Base-by-base conservation (phyloP, 768 basidiomycete species). In the Mycena belliarum region DNA sequence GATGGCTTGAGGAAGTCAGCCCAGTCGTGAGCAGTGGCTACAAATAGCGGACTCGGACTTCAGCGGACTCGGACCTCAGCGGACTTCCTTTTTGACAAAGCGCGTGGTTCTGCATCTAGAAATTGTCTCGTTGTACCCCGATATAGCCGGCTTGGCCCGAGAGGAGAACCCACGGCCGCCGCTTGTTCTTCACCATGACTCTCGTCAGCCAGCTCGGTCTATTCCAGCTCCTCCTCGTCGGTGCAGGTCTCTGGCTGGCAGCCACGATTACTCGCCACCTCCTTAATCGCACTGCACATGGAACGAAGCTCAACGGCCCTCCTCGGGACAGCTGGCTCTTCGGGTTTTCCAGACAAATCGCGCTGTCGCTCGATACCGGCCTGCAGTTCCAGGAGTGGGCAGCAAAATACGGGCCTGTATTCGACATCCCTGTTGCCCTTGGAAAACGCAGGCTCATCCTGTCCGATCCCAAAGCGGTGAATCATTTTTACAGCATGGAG, bases 371-470 rank as follows among this genome's bases (percentile, higher is more conserved):
- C 4, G 64, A 69, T 38, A 20, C 57, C 18, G 65, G 62, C 6
- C 12, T 50, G 1, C 20, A 71, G 10, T 70, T 56, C 60, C 69
- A 72, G 53, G 55, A 66, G 7, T 74, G 74, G 74, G 66, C 64
- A 15, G 63, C 60, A 44, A 47, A 69, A 49, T 74, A 71, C 42
- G 74, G 74, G 40, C 32, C 70, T 29, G 72, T 70, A 8, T 74
- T 57, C 57, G 29, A 61, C n/a, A 50, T 72, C 3, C 68, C 71
- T 0, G 56, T 59, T 5, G 33, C 49, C 2, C 61, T 67, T 23
- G 52, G 61, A 15, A 43, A 42, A 10, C 51, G 41, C 32, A 50
- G 41, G 26, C 47, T 61, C 46, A 54, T 68, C 21, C 51, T 69
- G 16, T 57, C 55, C 46, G 68, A 69, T 55, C 67, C 68, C 1